Conservation (phyloP, 129 eudicot species). For the Lactuca saligna region DNA sequence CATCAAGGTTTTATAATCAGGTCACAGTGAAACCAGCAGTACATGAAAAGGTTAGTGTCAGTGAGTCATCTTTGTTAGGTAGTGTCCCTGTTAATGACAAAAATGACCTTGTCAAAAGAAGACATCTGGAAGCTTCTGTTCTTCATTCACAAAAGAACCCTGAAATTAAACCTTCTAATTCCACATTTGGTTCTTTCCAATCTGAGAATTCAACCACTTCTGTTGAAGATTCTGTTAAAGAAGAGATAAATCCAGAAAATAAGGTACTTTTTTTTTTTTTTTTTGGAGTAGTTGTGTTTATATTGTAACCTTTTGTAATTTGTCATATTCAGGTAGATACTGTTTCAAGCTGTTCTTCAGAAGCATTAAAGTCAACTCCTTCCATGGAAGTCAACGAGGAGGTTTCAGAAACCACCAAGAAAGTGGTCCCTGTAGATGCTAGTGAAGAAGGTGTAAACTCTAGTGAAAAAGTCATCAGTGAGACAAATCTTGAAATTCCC, state of each 20-base stretch:
- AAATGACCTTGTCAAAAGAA: slow-evolving; percentile 14
- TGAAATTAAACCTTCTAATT: slow-evolving; percentile 27
- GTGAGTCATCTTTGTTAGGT: slow-evolving; percentile 25
- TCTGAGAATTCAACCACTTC: not conserved
- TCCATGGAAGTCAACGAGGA: slow-evolving; percentile 17
- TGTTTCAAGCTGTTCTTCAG: slow-evolving; percentile 17
- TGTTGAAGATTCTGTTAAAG: slow-evolving; percentile 23
- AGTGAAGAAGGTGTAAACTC: slow-evolving; percentile 11
- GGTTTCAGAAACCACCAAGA: not conserved
- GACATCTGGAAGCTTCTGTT: slow-evolving; percentile 25
- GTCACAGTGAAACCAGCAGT: slow-evolving; percentile 55
- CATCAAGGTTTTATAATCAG: slow-evolving; percentile 57
- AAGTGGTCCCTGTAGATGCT: not conserved
- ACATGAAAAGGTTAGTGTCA: slow-evolving; percentile 35
- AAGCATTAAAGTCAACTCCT: slow-evolving; percentile 23
- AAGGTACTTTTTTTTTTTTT: slow-evolving; percentile 18
- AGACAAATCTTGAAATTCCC: slow-evolving; percentile 15
- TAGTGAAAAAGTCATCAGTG: not conserved
- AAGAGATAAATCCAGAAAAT: slow-evolving; percentile 26
- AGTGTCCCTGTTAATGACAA: slow-evolving; percentile 35
- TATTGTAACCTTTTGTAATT: not conserved
- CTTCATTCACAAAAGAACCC: not conserved
- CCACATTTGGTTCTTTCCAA: slow-evolving; percentile 20
- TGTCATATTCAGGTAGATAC: slow-evolving; percentile 34
- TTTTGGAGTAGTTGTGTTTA: not conserved